Evolutionary conservation across 2,329 filamentous ascomycete species (phyloP), one percentile per base, ranked within the genome.

Genomic region (Fusarium graminum): DNA sequence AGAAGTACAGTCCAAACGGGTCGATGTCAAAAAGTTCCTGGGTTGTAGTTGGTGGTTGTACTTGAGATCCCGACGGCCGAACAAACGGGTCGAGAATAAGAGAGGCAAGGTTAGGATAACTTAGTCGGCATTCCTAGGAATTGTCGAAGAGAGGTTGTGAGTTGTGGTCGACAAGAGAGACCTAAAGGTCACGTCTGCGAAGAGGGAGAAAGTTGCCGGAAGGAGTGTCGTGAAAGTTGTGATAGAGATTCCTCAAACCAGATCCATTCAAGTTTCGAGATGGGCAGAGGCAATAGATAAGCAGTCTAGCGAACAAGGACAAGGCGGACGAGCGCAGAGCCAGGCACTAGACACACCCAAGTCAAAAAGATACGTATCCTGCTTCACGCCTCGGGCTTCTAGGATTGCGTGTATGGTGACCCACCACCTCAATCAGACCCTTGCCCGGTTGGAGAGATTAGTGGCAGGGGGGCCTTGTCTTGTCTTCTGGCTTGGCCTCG

Each of bases 31-130:
- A 62, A 59, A 65, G 52, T 34, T 68, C 69, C 67, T 62, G 61
- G 30, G 63, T 64, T 62, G 52, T 56, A 28, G 62, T 67, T 65
- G 64, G 58, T 71, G 70, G 71, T 65, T 59, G 53, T 42, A 54
- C 68, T 53, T 53, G 58, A 42, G 47, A 32, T 61, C 74, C 76
- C 72, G 77, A 82, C 78, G 77, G 77, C 82, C 83, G 81, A 84
- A 76, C 81, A 76, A 83, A 84, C 80, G 80, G 81, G 78, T 83
- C 81, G 81, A 81, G 75, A 69, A 10, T 36, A 17, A 52, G 45
- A 63, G 55, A 58, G 46, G 34, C 34, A 36, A 64, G 30, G 28
- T 51, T 46, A 58, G 47, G 17, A 29, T 54, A 36, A 50, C 16
- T 51, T 46, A 42, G 63, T 67, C 57, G 52, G 54, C 65, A 63